Percentiles rank a stretch among this genome's conserved stretches.
Evolutionary conservation across 2,329 filamentous ascomycete genomes (phyloP).

Genomic region (Sporothrix euskadiensis): DNA sequence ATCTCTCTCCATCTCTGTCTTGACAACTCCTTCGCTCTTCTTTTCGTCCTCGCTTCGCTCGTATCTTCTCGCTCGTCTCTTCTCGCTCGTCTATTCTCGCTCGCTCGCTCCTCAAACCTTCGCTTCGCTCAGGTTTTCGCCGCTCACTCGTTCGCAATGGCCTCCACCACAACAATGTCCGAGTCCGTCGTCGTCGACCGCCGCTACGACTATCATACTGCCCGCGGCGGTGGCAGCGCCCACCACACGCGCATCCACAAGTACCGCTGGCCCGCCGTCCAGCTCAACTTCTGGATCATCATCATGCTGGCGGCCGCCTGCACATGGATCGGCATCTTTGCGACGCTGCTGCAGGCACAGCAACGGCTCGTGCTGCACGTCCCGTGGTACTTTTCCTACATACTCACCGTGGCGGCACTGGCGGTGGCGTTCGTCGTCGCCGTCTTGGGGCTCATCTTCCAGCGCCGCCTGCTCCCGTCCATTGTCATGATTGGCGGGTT

Average conservation of each 20-base stretch:
- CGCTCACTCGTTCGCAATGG: conserved; percentile 31
- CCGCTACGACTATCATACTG: conserved; percentile 14
- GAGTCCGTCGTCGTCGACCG: conserved; percentile 41
- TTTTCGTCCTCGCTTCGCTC: neutral
- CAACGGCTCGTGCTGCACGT: conserved; percentile 54
- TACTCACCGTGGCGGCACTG: conserved; percentile 59
- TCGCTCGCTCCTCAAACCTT: neutral
- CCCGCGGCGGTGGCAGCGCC: conserved; percentile 35
- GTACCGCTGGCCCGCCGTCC: conserved; percentile 69
- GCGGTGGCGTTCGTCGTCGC: conserved; percentile 66
- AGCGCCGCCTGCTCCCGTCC: conserved; percentile 60
- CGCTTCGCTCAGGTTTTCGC: neutral
- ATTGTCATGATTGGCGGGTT: conserved; percentile 66
- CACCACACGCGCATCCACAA: conserved; percentile 51
- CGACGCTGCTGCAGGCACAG: conserved; percentile 61
- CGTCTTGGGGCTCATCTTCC: conserved; percentile 63
- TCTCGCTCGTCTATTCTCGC: neutral
- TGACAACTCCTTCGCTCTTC: too few species aligned
- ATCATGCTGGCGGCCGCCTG: conserved; percentile 62
- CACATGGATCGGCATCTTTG: conserved; percentile 62
- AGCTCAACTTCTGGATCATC: conserved; percentile 67
- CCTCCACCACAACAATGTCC: conserved; percentile 44
- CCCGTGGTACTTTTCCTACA: conserved; percentile 71
- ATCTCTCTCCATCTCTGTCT: neutral
- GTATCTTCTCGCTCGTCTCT: neutral